Evolutionary conservation across 495 filamentous ascomycete species (phyloP), one percentile per base, ranked within the genome.

Genomic region (Daldinia grandis): DNA sequence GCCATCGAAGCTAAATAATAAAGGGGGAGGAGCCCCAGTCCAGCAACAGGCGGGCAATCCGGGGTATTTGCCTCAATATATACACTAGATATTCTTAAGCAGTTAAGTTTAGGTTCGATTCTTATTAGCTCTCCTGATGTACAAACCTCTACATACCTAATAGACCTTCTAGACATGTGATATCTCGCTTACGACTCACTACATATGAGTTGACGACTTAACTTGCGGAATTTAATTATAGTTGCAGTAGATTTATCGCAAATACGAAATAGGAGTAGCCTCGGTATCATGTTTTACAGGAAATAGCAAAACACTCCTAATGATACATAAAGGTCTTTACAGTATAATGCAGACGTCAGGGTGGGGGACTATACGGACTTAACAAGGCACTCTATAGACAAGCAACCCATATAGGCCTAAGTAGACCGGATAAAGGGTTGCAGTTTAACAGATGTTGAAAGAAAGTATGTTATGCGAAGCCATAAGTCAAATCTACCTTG

Each of bases 1-100:
- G 62, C 58, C 19, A 71, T 71, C 58, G 58, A 66, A 27, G 50
- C 58, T 49, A 62, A 25, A 61, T 8, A 40, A 30, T 27, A 51
- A 58, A 30, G 8, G 49, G 49, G 28, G 31, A 50, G 44, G 17
- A 40, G 35, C 30, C 27, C 35, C 19, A 38, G 19, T 12, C 21
- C 44, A 1, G 7, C 24, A 50, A 50, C 9, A 50, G 4, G 19
- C 8, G 19, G 21, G 5, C 38, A 57, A 62, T 68, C 65, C 30
- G 50, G 57, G 65, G 53, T 51, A 63, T 31, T 42, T 24, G 54
- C 10, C n/a, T 31, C n/a, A 15, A 35, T 35, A 35, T 35, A 27
- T 27, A 27, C 25, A 1, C n/a, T n/a, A 19, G 19, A 50, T 27
- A 31, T 66, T 47, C 37, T 35, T 55, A 54, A 42, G 33, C 8